phyloP scores from a whole-genome alignment of 495 filamentous ascomycete species.

The Parmelia sp. region DNA sequence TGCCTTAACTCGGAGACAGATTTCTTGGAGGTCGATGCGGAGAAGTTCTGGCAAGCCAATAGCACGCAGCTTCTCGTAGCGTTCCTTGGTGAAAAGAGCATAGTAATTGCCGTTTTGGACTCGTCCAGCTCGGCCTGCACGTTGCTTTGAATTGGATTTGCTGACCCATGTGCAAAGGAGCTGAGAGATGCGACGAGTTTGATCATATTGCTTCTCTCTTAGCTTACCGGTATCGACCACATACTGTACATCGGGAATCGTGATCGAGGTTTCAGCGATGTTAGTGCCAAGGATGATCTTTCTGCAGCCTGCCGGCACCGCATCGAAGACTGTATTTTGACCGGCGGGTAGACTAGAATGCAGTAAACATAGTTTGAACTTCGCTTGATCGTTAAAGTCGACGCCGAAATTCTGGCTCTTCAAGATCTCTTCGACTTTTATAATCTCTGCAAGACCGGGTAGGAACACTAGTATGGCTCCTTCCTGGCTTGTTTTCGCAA shows the following conservation, averaged over 20 bases:
- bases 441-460: conserved; percentile 50
- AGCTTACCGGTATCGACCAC: conserved; percentile 53
- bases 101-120: conserved; percentile 54
- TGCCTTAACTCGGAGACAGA: conserved; percentile 44
- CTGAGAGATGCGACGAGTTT: conserved; percentile 38
- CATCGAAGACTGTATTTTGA: conserved; percentile 42
- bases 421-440: conserved; percentile 35
- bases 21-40: conserved; percentile 45
- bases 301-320: conserved; percentile 43
- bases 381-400: conserved; percentile 39
- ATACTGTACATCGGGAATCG: conserved; percentile 52
- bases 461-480: conserved; percentile 55
- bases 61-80: conserved; percentile 42
- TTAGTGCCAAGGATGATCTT: conserved; percentile 55
- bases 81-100: conserved; percentile 46
- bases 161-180: conserved; percentile 48
- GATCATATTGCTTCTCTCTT: conserved; percentile 47
- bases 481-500: conserved; percentile 41
- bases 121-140: conserved; percentile 54
- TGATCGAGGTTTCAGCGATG: conserved; percentile 56
- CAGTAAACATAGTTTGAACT: conserved; percentile 45
- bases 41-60: conserved; percentile 46
- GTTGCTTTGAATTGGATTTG: conserved; percentile 49
- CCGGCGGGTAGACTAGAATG: conserved; percentile 45
- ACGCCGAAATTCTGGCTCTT: conserved; percentile 30